Evolutionary conservation across 2,329 filamentous ascomycete species (phyloP).

Genomic region (Cordyceps cicadae): DNA sequence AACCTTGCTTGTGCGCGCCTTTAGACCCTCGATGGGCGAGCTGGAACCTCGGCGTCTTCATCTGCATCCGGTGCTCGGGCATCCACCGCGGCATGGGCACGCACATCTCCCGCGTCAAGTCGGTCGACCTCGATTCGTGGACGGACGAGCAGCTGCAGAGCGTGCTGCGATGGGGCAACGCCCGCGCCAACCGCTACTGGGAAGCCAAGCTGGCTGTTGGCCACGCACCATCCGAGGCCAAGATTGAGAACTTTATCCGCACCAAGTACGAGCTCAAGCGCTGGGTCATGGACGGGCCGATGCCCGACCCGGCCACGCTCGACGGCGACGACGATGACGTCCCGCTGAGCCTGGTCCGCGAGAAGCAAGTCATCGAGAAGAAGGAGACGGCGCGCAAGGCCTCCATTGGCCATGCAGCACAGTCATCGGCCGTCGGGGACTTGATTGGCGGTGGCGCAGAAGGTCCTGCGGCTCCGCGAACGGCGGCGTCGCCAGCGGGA

Average conservation of each 20-base stretch:
- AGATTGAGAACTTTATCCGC: constrained; percentile 99
- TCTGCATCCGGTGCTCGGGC: constrained; percentile 97
- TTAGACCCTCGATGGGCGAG: constrained; percentile 95
- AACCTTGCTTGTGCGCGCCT: constrained; percentile 4
- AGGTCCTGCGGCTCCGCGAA: constrained; percentile 45
- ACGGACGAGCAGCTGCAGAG: constrained; percentile 96
- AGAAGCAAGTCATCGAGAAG: constrained; percentile 56
- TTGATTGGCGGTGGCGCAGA: constrained; percentile 70
- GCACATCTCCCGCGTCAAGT: constrained; percentile 96
- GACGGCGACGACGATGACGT: constrained; percentile 83
- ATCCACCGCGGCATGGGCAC: constrained; percentile 99
- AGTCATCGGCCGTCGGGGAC: constrained; percentile 53
- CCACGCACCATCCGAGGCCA: constrained; percentile 88
- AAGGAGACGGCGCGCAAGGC: constrained; percentile 51
- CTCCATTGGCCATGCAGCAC: constrained; percentile 35
- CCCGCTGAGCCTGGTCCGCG: constrained; percentile 52
- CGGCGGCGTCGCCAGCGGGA: constrained; percentile 44
- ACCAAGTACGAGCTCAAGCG: constrained; percentile 98
- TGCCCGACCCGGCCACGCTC: constrained; percentile 84
- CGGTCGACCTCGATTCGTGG: constrained; percentile 95
- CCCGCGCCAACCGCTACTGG: constrained; percentile 97
- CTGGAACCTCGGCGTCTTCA: constrained; percentile 95
- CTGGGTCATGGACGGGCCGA: constrained; percentile 97
- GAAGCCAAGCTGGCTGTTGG: constrained; percentile 86
- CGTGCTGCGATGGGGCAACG: constrained; percentile 91